These are phyloP conservation scores for Sonneratia alba DNA, from an alignment of 345 rosid species.

Conservation along the genomic window DNA sequence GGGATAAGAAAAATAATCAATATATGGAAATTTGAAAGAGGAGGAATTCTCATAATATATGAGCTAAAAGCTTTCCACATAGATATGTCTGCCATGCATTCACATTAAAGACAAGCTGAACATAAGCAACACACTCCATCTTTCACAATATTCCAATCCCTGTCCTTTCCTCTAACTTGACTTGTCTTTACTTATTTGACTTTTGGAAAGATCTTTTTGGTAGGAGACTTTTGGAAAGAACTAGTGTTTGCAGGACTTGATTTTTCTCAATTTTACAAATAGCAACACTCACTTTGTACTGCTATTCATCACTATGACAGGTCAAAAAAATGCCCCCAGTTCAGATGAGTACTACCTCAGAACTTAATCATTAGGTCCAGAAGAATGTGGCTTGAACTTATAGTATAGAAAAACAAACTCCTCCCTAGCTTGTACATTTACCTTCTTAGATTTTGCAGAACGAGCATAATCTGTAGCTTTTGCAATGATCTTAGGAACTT, in stretches of 20 bases:
- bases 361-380: background rate
- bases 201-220: background rate
- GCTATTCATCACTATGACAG: background rate
- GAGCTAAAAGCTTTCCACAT: background rate
- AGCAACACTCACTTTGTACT: background rate
- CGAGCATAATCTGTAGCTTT: slow-evolving; percentile 80
- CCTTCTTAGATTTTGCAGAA: slow-evolving; percentile 89
- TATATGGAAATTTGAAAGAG: background rate
- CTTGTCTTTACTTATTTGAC: too few relatives aligned
- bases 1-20: background rate
- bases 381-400: background rate
- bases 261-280: background rate
- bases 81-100: background rate
- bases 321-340: background rate
- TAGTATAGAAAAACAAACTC: background rate
- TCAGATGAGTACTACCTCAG: background rate
- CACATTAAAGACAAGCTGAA: background rate
- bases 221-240: background rate
- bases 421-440: slow-evolving; percentile 8
- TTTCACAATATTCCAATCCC: background rate
- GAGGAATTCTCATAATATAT: background rate
- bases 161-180: background rate
- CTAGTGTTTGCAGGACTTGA: background rate
- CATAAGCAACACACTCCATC: background rate
- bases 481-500: slow-evolving; percentile 72